These are phyloP conservation scores for Parasarocladium wereldwijsianum DNA, from an alignment of 2,329 filamentous ascomycete genomes.

Conservation along the genomic window DNA sequence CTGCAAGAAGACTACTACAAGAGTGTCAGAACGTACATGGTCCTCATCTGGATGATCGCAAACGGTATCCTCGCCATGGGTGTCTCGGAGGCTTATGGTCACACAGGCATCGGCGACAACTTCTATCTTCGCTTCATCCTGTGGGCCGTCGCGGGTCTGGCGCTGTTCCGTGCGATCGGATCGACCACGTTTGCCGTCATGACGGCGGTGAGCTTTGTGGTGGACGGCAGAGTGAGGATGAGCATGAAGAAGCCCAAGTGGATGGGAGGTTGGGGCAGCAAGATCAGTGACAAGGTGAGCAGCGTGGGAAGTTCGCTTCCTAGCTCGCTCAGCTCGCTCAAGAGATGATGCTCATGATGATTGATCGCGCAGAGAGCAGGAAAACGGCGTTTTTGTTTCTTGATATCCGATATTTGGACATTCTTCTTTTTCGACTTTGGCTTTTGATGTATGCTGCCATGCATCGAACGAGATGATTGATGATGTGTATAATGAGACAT, in stretches of 20 bases:
- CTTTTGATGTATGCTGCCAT: too few relatives aligned
- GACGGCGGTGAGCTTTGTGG: constrained; percentile 68
- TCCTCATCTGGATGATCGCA: constrained; percentile 81
- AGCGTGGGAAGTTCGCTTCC: constrained; percentile 32
- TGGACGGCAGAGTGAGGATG: constrained; percentile 65
- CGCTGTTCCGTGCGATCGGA: constrained; percentile 77
- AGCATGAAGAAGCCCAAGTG: constrained; percentile 39
- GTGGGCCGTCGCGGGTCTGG: constrained; percentile 77
- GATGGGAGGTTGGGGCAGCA: constrained; percentile 29
- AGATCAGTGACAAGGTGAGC: constrained; percentile 32
- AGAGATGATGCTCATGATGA: too few relatives aligned
- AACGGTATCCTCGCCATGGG: constrained; percentile 92
- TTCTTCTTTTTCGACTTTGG: too few relatives aligned
- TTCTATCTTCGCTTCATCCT: constrained; percentile 87
- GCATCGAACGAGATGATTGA: too few relatives aligned
- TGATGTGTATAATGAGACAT: too few relatives aligned
- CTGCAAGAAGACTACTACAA: constrained; percentile 98
- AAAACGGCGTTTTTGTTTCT: too few relatives aligned
- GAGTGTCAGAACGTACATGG: constrained; percentile 94
- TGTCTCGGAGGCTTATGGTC: constrained; percentile 71
- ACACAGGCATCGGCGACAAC: constrained; percentile 60
- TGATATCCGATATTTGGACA: too few relatives aligned
- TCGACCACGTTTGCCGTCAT: constrained; percentile 70
- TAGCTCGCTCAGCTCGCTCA: too few relatives aligned
- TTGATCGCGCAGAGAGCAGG: too few relatives aligned